phyloP scores from a whole-genome alignment of 2,329 filamentous ascomycete genomes.

The Clarireedia sp. region DNA sequence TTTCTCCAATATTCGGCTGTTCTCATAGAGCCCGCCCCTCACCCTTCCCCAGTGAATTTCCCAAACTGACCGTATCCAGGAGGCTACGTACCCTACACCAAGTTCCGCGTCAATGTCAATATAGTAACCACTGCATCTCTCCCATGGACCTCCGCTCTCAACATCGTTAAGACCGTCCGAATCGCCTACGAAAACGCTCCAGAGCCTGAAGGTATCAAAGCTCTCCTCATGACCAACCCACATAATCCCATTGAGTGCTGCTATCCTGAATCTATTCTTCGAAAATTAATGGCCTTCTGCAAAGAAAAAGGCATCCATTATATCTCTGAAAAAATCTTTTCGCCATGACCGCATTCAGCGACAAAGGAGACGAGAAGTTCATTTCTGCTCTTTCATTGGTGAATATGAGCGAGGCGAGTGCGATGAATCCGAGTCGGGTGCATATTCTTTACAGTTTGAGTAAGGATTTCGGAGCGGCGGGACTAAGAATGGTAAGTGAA shows the following conservation, averaged over 20 bases:
- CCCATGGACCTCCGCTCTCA: not conserved
- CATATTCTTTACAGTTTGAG: constrained; percentile 4
- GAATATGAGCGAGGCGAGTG: not conserved
- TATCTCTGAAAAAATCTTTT: constrained; percentile 6
- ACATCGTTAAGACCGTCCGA: not conserved
- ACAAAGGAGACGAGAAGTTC: not conserved
- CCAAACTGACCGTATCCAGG: not conserved
- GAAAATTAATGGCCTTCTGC: constrained; percentile 2
- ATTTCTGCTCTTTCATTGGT: not conserved
- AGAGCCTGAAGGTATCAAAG: not conserved
- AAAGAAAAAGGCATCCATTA: constrained; percentile 1
- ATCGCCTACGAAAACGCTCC: not conserved
- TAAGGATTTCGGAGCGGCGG: not conserved
- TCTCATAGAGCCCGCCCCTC: not conserved
- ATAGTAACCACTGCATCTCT: not conserved
- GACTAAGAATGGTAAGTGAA: not conserved
- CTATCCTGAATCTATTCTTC: not conserved
- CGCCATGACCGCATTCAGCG: not conserved
- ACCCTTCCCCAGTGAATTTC: too few relatives aligned
- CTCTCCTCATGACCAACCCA: not conserved
- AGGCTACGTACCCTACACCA: not conserved
- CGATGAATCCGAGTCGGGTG: not conserved
- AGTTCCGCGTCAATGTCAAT: not conserved
- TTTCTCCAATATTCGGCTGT: not conserved
- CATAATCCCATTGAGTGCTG: not conserved